These are phyloP conservation scores for Boletus vinaceobasis DNA, from an alignment of 768 basidiomycete genomes.

Conservation along the genomic window DNA sequence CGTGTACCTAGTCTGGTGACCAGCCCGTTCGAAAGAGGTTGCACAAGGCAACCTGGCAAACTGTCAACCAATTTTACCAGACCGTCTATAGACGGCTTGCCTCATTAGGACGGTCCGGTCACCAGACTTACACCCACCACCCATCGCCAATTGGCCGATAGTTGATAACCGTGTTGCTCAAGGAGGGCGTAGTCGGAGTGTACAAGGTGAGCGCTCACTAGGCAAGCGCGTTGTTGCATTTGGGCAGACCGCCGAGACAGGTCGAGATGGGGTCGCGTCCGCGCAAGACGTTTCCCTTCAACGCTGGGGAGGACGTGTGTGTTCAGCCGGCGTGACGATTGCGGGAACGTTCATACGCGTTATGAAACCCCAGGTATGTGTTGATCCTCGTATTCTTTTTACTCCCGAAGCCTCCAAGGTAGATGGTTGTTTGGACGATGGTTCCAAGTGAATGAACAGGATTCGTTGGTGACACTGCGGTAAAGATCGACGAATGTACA, in stretches of 20 bases:
- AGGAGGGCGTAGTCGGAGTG: constrained; percentile 77
- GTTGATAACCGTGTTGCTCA: constrained; percentile 31
- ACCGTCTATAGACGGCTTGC: too few relatives aligned
- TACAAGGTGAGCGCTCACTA: constrained; percentile 96
- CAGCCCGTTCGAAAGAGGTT: too few relatives aligned
- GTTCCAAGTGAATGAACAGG: too few relatives aligned
- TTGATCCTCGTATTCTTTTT: not conserved
- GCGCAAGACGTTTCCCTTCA: constrained; percentile 89
- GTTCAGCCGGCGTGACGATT: constrained; percentile 49
- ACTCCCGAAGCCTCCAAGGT: not conserved
- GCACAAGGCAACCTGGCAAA: too few relatives aligned
- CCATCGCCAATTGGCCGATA: constrained; percentile 51
- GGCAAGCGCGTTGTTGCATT: constrained; percentile 75
- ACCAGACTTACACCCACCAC: constrained; percentile 89
- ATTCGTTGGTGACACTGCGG: too few relatives aligned
- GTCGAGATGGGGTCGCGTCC: constrained; percentile 81
- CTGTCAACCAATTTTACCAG: too few relatives aligned
- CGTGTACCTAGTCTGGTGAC: constrained; percentile 53
- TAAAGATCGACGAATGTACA: too few relatives aligned
- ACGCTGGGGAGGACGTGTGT: constrained; percentile 71
- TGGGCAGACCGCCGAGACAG: constrained; percentile 88
- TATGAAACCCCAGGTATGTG: not conserved
- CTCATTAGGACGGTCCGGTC: too few relatives aligned
- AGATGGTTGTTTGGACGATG: too few relatives aligned
- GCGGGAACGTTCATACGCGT: constrained; percentile 31